A percentile compares a stretch with the other conserved stretches of the same genome.
These are phyloP conservation scores for Bipolaris gigantea DNA, from an alignment of 2,329 filamentous ascomycete genomes.

Conservation along the genomic window DNA sequence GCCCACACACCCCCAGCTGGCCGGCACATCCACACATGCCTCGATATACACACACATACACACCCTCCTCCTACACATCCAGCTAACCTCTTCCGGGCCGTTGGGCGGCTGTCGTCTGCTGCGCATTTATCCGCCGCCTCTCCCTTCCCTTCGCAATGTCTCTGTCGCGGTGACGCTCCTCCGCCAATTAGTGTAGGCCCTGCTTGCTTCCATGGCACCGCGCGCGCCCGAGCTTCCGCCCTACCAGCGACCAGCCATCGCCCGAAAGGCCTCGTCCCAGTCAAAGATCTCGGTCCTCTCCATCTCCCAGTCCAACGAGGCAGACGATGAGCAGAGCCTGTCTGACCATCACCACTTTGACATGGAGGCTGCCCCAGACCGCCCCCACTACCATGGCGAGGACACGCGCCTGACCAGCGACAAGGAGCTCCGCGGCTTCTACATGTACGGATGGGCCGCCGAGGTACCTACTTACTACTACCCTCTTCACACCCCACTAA, in stretches of 20 bases:
- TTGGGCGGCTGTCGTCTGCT: conserved; percentile 1
- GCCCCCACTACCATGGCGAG: conserved; percentile 72
- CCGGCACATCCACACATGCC: not conserved
- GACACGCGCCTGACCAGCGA: conserved; percentile 84
- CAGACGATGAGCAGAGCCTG: conserved; percentile 49
- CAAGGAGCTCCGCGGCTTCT: conserved; percentile 92
- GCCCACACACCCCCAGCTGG: conserved; percentile 12
- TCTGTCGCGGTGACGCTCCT: conserved; percentile 28
- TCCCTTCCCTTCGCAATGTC: conserved; percentile 6
- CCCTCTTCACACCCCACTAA: not conserved
- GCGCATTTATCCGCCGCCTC: conserved; percentile 6
- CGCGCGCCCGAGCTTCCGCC: conserved; percentile 28
- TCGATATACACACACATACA: no score
- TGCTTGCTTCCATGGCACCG: conserved; percentile 32
- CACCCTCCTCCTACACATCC: not conserved
- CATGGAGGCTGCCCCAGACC: conserved; percentile 39
- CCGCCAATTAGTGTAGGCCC: conserved; percentile 31
- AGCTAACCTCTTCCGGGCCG: conserved; percentile 1
- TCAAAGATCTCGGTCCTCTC: conserved; percentile 42
- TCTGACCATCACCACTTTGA: conserved; percentile 35
- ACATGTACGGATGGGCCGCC: conserved; percentile 92
- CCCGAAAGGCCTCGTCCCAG: conserved; percentile 36
- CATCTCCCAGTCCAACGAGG: conserved; percentile 46
- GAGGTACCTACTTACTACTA: conserved; percentile 54
- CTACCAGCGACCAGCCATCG: conserved; percentile 28